Conservation (phyloP, 441 rosid species). For the Theobroma grandiflorum region DNA sequence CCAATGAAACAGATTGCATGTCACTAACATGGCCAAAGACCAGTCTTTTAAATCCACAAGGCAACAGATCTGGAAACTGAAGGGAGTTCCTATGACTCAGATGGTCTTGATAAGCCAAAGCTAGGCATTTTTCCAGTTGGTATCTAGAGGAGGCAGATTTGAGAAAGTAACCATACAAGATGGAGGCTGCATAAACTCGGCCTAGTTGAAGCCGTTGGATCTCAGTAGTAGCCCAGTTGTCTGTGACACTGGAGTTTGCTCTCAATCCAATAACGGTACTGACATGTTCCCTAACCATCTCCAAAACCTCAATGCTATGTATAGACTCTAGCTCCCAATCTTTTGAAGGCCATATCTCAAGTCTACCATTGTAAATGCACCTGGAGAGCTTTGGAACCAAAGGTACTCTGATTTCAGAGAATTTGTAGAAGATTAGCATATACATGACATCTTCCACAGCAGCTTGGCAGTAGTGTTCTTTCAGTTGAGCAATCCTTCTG, state of each 20-base stretch:
- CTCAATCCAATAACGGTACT: constrained; percentile 77
- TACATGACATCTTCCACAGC: constrained; percentile 93
- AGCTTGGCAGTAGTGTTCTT: constrained; percentile 63
- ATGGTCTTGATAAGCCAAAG: constrained; percentile 35
- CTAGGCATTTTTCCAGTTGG: constrained; percentile 62
- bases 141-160: constrained; percentile 82
- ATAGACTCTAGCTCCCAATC: constrained; percentile 93
- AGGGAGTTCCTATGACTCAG: constrained; percentile 36
- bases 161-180: constrained; percentile 85
- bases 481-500: constrained; percentile 86
- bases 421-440: constrained; percentile 75
- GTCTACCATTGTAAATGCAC: constrained; percentile 79
- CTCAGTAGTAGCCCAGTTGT: constrained; percentile 83
- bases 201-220: constrained; percentile 56
- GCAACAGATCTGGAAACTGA: constrained; percentile 46
- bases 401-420: constrained; percentile 83
- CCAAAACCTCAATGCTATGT: constrained; percentile 62
- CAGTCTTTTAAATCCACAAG: constrained; percentile 43
- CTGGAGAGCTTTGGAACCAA: constrained; percentile 85
- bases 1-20: constrained; percentile 23
- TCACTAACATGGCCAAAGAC: constrained; percentile 44
- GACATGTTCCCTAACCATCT: constrained; percentile 81
- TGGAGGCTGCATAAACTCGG: constrained; percentile 67
- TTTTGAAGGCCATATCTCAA: constrained; percentile 86
- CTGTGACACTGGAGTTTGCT: constrained; percentile 73